phyloP scores from a whole-genome alignment of 2,329 filamentous ascomycete species.

The Stemphylium beticola region DNA sequence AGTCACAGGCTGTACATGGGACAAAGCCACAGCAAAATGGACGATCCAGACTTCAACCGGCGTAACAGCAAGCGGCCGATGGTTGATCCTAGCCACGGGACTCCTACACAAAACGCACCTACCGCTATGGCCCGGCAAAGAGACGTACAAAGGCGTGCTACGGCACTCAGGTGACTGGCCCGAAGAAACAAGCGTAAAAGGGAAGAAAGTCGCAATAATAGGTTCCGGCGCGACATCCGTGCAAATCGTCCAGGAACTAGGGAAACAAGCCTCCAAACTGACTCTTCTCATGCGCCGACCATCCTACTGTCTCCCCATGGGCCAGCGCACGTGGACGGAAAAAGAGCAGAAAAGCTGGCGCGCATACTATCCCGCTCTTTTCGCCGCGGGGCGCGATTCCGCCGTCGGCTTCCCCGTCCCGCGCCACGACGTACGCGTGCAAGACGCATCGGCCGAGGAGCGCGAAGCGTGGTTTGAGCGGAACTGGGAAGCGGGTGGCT shows the following conservation, averaged over 20 bases:
- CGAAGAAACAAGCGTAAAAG: slow-evolving; percentile 42
- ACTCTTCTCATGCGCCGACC: slow-evolving; percentile 31
- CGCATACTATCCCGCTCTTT: slow-evolving; percentile 13
- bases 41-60: slow-evolving; percentile 53
- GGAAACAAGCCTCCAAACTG: slow-evolving; percentile 25
- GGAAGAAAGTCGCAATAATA: slow-evolving; percentile 33
- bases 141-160: slow-evolving; percentile 28
- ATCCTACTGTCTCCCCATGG: slow-evolving; percentile 35
- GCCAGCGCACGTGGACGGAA: slow-evolving; percentile 23
- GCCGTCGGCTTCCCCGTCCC: slow-evolving; percentile 23
- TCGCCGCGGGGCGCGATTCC: not conserved
- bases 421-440: slow-evolving; percentile 10
- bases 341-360: slow-evolving; percentile 31
- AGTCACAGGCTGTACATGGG: slow-evolving; percentile 53
- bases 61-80: slow-evolving; percentile 52
- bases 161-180: slow-evolving; percentile 35
- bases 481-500: slow-evolving; percentile 48
- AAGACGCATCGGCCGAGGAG: slow-evolving; percentile 23
- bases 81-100: slow-evolving; percentile 39
- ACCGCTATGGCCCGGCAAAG: slow-evolving; percentile 23
- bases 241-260: slow-evolving; percentile 36
- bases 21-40: slow-evolving; percentile 51
- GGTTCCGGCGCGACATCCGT: slow-evolving; percentile 39
- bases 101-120: slow-evolving; percentile 25
- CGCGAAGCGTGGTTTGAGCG: slow-evolving; percentile 23